These are phyloP conservation scores for Aspergillus bridgeri DNA, from an alignment of 495 filamentous ascomycete species.

Conservation along the genomic window DNA sequence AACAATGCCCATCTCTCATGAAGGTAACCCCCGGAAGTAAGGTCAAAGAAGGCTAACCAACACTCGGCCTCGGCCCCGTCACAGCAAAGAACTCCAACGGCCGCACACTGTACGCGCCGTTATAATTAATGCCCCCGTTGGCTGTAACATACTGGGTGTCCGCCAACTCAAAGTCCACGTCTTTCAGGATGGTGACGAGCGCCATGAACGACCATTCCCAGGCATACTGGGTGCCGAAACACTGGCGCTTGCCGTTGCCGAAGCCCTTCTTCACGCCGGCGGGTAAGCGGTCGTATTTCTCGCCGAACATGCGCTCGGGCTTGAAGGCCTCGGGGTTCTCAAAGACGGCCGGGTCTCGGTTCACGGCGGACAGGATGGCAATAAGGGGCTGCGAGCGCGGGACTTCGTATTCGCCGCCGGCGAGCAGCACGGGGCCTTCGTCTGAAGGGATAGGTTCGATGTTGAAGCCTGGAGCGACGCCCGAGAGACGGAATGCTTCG, in stretches of 20 bases:
- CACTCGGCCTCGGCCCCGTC: slow-evolving; percentile 9
- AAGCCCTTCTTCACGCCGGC: slow-evolving; percentile 62
- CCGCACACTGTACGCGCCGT: slow-evolving; percentile 39
- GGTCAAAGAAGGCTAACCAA: no score
- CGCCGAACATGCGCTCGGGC: slow-evolving; percentile 67
- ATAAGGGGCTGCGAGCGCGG: slow-evolving; percentile 58
- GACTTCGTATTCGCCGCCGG: slow-evolving; percentile 65
- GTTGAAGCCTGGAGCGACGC: slow-evolving; percentile 65
- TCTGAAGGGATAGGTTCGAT: slow-evolving; percentile 50
- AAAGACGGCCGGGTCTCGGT: slow-evolving; percentile 67
- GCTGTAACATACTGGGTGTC: slow-evolving; percentile 32
- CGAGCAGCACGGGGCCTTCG: slow-evolving; percentile 47
- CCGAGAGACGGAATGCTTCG: slow-evolving; percentile 67
- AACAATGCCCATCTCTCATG: no score
- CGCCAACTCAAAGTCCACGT: slow-evolving; percentile 43
- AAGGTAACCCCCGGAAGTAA: no score
- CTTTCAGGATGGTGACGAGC: slow-evolving; percentile 38
- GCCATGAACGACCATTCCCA: slow-evolving; percentile 54
- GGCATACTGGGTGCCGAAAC: slow-evolving; percentile 63
- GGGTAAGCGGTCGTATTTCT: slow-evolving; percentile 58
- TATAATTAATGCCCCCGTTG: slow-evolving; percentile 28
- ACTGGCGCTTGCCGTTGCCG: slow-evolving; percentile 67
- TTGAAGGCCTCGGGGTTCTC: slow-evolving; percentile 61
- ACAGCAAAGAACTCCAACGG: slow-evolving; percentile 30
- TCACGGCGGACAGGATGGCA: slow-evolving; percentile 59